Evolutionary conservation across 768 basidiomycete genomes (phyloP).

Genomic region (Dictyophora rubrovolvata): DNA sequence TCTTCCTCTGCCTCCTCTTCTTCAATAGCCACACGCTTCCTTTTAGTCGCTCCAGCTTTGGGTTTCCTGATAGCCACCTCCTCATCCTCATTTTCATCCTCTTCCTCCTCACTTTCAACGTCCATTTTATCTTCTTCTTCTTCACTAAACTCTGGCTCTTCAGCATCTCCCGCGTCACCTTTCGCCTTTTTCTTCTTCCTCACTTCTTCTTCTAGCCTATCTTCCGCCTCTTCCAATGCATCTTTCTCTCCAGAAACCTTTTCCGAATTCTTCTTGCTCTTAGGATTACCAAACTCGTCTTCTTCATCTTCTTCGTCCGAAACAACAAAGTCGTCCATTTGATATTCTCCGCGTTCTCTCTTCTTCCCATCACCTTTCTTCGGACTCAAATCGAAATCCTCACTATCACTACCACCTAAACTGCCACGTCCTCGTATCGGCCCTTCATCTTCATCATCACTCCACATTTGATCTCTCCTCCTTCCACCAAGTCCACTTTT

Average conservation of each 20-base stretch:
- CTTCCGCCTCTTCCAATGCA: constrained; percentile 44
- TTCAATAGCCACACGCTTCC: constrained; percentile 46
- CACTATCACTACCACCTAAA: constrained; percentile 5
- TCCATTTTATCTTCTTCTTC: constrained; percentile 8
- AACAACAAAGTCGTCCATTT: constrained; percentile 79
- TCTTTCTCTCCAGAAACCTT: constrained; percentile 45
- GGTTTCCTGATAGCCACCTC: constrained; percentile 58
- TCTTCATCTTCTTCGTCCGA: constrained; percentile 70
- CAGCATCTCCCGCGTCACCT: neutral
- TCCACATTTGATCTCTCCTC: constrained; percentile 41
- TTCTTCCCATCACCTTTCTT: constrained; percentile 27
- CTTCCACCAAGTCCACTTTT: constrained; percentile 25
- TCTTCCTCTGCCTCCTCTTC: constrained; percentile 64
- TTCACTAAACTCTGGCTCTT: neutral
- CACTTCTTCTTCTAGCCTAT: constrained; percentile 47
- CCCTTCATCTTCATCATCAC: constrained; percentile 48
- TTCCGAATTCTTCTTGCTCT: constrained; percentile 29
- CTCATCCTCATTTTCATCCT: constrained; percentile 24
- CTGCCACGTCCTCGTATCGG: constrained; percentile 2
- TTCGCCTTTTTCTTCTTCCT: constrained; percentile 41
- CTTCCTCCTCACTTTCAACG: constrained; percentile 10
- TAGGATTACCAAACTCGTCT: constrained; percentile 26
- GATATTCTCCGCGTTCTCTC: constrained; percentile 58
- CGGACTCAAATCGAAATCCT: constrained; percentile 4
- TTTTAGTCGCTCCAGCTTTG: constrained; percentile 43